These are phyloP conservation scores for Backusella mclennaniae DNA, from an alignment of 192 early-diverging fungal species.

Conservation along the genomic window DNA sequence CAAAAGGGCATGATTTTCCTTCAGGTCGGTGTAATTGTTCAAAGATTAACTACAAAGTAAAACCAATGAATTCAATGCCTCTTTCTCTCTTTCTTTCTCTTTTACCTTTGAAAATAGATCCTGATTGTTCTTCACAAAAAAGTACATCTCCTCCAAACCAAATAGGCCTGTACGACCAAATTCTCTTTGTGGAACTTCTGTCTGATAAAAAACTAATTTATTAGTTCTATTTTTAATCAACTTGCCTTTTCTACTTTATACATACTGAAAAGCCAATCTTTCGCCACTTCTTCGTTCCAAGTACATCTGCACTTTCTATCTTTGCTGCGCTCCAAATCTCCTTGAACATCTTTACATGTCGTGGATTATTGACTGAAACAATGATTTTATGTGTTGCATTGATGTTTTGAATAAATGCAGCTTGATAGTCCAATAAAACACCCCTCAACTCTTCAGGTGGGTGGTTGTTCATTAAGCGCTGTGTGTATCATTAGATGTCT, in stretches of 20 bases:
- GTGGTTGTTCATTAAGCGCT: conserved; percentile 48
- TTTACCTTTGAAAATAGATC: conserved; percentile 46
- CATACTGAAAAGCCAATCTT: conserved; percentile 66
- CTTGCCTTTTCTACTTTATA: neutral
- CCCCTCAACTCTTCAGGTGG: conserved; percentile 63
- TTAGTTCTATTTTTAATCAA: conserved; percentile 3
- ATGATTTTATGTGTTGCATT: conserved; percentile 47
- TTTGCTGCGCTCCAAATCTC: conserved; percentile 55
- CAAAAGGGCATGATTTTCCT: conserved; percentile 58
- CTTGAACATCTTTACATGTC: conserved; percentile 48
- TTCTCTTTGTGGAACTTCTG: conserved; percentile 58
- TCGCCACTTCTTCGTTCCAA: conserved; percentile 50
- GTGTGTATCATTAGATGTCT: neutral
- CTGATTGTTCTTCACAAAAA: conserved; percentile 46
- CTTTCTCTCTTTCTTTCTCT: neutral
- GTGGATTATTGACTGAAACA: conserved; percentile 48
- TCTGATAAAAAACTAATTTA: conserved; percentile 38
- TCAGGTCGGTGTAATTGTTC: conserved; percentile 43
- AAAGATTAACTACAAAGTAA: conserved; percentile 36
- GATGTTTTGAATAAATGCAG: conserved; percentile 56
- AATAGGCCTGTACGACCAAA: conserved; percentile 60
- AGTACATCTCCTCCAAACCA: conserved; percentile 61
- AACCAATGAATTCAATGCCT: neutral
- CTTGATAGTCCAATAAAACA: conserved; percentile 66
- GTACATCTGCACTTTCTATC: conserved; percentile 36